Evolutionary conservation across 352 stramenopile genomes (phyloP).

Genomic region (Globisporangium heterothallicum): DNA sequence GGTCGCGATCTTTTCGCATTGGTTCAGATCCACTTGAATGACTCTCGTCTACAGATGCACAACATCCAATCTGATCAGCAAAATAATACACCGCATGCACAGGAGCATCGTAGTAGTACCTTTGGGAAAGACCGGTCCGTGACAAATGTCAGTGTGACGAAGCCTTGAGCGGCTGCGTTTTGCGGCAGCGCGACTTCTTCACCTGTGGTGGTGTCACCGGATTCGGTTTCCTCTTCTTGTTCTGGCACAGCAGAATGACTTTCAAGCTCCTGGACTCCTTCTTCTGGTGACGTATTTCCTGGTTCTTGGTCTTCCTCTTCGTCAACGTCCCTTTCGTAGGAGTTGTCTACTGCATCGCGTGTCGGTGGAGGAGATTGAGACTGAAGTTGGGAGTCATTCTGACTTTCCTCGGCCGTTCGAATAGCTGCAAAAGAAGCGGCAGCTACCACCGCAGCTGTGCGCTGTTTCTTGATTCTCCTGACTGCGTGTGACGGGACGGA

Average conservation of each 20-base stretch:
- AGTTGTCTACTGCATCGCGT: not conserved
- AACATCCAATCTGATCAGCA: not conserved
- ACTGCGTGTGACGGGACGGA: not conserved
- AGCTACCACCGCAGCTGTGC: slow-evolving; percentile 1
- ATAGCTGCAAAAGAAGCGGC: slow-evolving; percentile 6
- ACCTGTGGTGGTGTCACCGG: not conserved
- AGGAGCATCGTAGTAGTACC: slow-evolving; percentile 15
- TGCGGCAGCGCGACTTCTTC: not conserved
- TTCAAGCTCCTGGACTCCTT: not conserved
- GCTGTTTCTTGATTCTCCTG: not conserved
- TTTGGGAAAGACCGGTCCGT: slow-evolving; percentile 26
- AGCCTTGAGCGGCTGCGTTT: not conserved
- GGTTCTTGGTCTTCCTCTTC: slow-evolving; percentile 1
- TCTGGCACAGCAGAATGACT: not conserved
- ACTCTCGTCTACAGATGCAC: not conserved
- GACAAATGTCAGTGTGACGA: slow-evolving; percentile 21
- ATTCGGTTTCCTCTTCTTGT: not conserved
- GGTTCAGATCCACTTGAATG: slow-evolving; percentile 5
- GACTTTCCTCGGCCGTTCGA: slow-evolving; percentile 2
- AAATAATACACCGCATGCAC: not conserved
- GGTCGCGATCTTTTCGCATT: not conserved
- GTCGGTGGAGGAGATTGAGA: not conserved
- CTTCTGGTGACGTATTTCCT: no score
- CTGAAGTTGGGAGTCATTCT: not conserved
- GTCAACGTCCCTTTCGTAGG: not conserved